phyloP scores from a whole-genome alignment of 139 green algal genomes.

The Chlamydomonas schloesseri region DNA sequence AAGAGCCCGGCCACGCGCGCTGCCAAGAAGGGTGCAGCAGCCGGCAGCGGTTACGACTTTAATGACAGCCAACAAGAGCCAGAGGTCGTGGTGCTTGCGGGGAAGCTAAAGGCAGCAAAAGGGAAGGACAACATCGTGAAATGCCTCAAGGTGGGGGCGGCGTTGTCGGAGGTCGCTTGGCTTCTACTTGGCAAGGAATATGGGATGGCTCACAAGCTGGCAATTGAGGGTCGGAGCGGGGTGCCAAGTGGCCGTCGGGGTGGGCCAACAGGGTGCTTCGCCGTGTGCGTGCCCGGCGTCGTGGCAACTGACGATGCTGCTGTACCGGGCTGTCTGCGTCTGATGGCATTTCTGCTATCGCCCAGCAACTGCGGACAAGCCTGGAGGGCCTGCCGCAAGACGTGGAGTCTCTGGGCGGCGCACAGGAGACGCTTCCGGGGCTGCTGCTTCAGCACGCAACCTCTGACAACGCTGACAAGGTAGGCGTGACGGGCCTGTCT shows the following conservation, averaged over 20 bases:
- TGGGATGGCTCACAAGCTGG: too few relatives aligned
- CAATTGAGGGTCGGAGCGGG: too few relatives aligned
- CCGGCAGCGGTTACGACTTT: neutral
- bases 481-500: too few relatives aligned
- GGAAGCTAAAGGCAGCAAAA: slow-evolving; percentile 28
- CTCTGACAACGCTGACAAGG: slow-evolving; percentile 54
- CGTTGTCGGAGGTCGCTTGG: too few relatives aligned
- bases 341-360: too few relatives aligned
- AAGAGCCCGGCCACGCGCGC: neutral
- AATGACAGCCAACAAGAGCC: neutral
- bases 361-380: slow-evolving; percentile 40
- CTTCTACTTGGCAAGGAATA: too few relatives aligned
- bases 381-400: slow-evolving; percentile 66
- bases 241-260: too few relatives aligned
- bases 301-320: too few relatives aligned
- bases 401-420: slow-evolving; percentile 47
- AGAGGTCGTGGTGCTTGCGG: neutral
- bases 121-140: slow-evolving; percentile 69
- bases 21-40: neutral
- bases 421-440: slow-evolving; percentile 7
- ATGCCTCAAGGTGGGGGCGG: slow-evolving; percentile 53
- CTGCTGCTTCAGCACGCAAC: slow-evolving; percentile 8
- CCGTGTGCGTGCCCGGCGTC: too few relatives aligned
- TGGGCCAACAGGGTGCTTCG: too few relatives aligned
- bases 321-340: too few relatives aligned